phyloP scores from a whole-genome alignment of 371 early-diverging fungal genomes.

The Apophysomyces elegans region DNA sequence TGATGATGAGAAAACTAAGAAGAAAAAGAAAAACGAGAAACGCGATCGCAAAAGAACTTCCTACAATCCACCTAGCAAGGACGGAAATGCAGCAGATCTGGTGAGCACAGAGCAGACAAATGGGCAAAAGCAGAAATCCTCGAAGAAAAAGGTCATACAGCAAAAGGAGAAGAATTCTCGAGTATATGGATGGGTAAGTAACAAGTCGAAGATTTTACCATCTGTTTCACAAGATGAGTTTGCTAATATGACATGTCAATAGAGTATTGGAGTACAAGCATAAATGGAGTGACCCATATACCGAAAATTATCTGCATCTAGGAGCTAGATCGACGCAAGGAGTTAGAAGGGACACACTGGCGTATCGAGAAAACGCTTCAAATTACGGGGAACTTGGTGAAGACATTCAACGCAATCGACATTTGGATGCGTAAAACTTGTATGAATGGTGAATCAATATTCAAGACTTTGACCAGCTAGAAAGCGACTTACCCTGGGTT shows the following conservation, averaged over 20 bases:
- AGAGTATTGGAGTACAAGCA: slow-evolving; percentile 15
- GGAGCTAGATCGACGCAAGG: slow-evolving; percentile 16
- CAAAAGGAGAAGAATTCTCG: background rate
- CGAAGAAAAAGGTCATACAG: background rate
- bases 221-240: too few species aligned
- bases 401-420: slow-evolving; percentile 10
- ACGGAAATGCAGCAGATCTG: background rate
- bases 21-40: background rate
- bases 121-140: background rate
- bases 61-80: too few species aligned
- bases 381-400: slow-evolving; percentile 7
- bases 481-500: too few species aligned
- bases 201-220: too few species aligned
- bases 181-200: background rate
- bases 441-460: background rate
- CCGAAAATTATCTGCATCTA: slow-evolving; percentile 3
- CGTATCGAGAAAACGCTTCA: slow-evolving; percentile 8
- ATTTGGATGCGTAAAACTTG: background rate
- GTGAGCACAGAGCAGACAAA: background rate
- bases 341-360: slow-evolving; percentile 14
- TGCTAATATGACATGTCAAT: background rate
- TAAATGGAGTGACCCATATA: slow-evolving; percentile 14
- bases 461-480: too few species aligned
- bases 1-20: background rate
- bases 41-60: background rate